Evolutionary conservation across 805 yeast genomes (phyloP), one percentile per base, ranked within the genome.

Genomic region (Ogataea pignaliae): DNA sequence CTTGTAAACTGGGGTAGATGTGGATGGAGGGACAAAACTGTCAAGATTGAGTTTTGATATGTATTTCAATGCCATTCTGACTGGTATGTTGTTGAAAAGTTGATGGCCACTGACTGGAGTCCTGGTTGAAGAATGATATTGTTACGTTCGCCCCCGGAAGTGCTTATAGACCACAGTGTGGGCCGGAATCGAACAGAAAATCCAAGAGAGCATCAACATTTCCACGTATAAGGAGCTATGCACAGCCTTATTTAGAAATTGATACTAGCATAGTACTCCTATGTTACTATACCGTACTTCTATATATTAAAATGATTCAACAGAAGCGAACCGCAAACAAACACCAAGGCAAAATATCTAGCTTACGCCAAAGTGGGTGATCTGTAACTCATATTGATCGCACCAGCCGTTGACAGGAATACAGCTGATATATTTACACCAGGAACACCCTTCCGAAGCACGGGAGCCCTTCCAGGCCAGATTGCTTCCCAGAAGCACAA

Each of bases 391-490:
- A 3, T 60, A 60, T 10, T 37, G 40, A 12, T 58, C 80, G 57
- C 88, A 83, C 88, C 88, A 83, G 28, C 78, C 81, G 47, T 79
- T 71, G 3, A 83, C 83, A 0, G 88, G 88, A 12, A 83, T 56
- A 54, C 90, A 84, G 51, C 79, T 79, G 52, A 84, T 68, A 55
- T 83, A 84, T 56, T 81, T 81, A 66, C 90, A 84, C 90, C 90
- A 84, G 13, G 68, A 58, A 59, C 90, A 84, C 44, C 69, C 61
- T 6, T 50, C 50, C 2, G 61, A 47, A 5, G 61, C 55, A 10
- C 70, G 72, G 11, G 75, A 75, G 9, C 77, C 79, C 34, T 69
- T 64, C 26, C 65, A 63, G 41, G 67, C 69, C 51, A 81, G 79
- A 51, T 78, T 78, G 34, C 62, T 60, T 3, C 70, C 63, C 42